Conservation (phyloP, 345 rosid species). For the Hibiscus mutabilis region DNA sequence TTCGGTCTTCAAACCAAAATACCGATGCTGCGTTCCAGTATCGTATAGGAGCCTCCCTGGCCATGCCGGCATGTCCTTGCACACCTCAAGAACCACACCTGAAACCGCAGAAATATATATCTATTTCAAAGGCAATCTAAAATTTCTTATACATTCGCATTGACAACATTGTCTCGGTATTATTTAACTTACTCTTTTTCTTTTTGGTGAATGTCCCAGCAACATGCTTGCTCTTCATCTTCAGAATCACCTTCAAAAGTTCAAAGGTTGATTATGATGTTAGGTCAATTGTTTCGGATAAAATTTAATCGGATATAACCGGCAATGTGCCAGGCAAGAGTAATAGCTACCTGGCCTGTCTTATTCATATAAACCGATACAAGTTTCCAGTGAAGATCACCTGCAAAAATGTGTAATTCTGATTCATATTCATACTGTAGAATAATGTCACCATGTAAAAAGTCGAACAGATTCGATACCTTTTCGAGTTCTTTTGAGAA, state of each 20-base stretch:
- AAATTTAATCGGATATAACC: not conserved
- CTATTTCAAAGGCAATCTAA: not conserved
- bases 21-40: slow-evolving; percentile 54
- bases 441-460: not conserved
- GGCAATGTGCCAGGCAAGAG: not conserved
- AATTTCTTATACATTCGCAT: not conserved
- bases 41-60: slow-evolving; percentile 75
- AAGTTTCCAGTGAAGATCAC: slow-evolving; percentile 91
- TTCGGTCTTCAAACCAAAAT: slow-evolving; percentile 74
- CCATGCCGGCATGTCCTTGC: slow-evolving; percentile 80
- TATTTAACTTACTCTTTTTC: slow-evolving; percentile 56
- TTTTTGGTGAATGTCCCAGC: slow-evolving; percentile 83
- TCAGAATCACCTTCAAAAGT: slow-evolving; percentile 57
- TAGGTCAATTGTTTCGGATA: not conserved
- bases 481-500: slow-evolving; percentile 88
- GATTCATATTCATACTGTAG: not conserved
- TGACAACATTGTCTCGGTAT: not conserved
- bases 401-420: slow-evolving; percentile 27
- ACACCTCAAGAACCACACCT: slow-evolving; percentile 73
- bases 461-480: slow-evolving; percentile 28
- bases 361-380: slow-evolving; percentile 76
- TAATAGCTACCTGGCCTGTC: slow-evolving; percentile 41
- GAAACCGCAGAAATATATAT: slow-evolving; percentile 12
- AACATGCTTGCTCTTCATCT: slow-evolving; percentile 85
- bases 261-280: not conserved